These are phyloP conservation scores for Penicillium diatomitis DNA, from an alignment of 495 filamentous ascomycete genomes.

Conservation along the genomic window DNA sequence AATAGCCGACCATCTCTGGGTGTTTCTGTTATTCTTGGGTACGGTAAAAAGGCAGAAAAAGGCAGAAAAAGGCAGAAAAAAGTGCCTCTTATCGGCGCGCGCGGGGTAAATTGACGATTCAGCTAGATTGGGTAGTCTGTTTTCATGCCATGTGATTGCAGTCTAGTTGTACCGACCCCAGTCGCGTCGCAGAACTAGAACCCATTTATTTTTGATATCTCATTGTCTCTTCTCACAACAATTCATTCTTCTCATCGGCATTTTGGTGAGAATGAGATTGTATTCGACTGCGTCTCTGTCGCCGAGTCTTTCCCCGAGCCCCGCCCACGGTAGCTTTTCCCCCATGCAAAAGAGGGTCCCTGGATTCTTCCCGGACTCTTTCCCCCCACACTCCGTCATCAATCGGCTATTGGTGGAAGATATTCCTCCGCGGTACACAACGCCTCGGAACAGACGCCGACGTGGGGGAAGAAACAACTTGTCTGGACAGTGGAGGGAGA, in stretches of 20 bases:
- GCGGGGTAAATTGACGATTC: neutral
- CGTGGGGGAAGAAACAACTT: conserved; percentile 10
- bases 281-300: neutral
- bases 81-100: neutral
- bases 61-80: too few species aligned
- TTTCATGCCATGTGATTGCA: too few species aligned
- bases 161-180: too few species aligned
- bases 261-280: too few species aligned
- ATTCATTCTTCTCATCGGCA: too few species aligned
- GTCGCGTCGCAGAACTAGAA: neutral
- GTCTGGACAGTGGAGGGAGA: too few species aligned
- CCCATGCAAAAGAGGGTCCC: neutral
- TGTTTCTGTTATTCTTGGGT: too few species aligned
- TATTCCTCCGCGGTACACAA: conserved; percentile 16
- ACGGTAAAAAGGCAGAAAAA: too few species aligned
- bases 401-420: conserved; percentile 15
- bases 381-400: conserved; percentile 12
- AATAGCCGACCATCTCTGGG: neutral
- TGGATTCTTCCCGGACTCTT: too few species aligned
- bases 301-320: neutral
- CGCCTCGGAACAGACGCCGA: conserved; percentile 18
- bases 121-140: too few species aligned
- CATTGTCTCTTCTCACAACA: neutral
- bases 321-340: neutral
- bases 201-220: neutral